Base-by-base conservation (phyloP, 441 rosid genomes). In the Adansonia gregorii region DNA sequence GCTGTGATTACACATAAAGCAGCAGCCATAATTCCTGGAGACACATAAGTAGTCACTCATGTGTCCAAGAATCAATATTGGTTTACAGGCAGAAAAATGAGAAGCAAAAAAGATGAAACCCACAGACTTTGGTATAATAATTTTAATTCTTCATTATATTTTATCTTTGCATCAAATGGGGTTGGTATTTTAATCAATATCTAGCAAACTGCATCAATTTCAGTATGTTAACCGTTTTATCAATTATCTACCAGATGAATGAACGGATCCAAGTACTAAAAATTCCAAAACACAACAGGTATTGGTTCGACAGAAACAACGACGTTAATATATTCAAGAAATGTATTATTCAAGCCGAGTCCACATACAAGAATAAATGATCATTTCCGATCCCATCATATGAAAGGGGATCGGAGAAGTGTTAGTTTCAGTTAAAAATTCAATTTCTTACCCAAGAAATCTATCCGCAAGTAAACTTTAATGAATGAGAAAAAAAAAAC, bases 341-440 rank as follows among this genome's bases (percentile, higher is more conserved):
- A 67, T 67, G 31, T 19, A 67, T 8, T 10, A 43, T 12, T 43
- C 14, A 41, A 60, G 43, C 54, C 54, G 3, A 49, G 54, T 49
- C 54, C 54, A 12, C 12, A 58, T 12, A 19, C n/a, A 15, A 22
- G 27, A 22, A 22, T 24, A 54, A 52, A 52, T n/a, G 0, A 73
- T 56, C n/a, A 56, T 41, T 56, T 55, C 39, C 39, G 76, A 73
- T 73, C 66, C 41, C 65, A 39, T 56, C 35, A 17, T 11, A 19
- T 10, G 66, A 56, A 52, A 39, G 8, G 75, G 66, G 66, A 73
- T 73, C 66, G 1, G 6, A 73, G 19, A 19, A 9, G 3, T 19
- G 39, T 35, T 35, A 58, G 31, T 41, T 56, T 11, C 66, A 58
- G 66, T 73, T 10, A 12, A 41, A 39, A 41, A 41, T 55, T 39